These are phyloP conservation scores for Limnanthes douglasii DNA, from an alignment of 345 rosid species.

Conservation along the genomic window DNA sequence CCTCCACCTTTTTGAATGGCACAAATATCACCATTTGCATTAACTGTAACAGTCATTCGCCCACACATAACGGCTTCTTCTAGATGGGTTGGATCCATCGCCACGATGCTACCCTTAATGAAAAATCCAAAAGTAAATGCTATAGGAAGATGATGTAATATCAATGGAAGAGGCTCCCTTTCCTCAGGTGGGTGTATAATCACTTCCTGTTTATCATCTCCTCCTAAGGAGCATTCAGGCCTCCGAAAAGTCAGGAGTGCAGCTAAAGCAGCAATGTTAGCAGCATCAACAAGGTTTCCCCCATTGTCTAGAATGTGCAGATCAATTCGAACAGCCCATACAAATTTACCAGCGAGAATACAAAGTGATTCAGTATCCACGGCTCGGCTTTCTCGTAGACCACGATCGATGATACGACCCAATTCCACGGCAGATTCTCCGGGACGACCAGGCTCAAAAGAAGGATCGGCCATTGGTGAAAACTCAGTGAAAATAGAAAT, in stretches of 20 bases:
- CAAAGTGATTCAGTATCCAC: conserved; percentile 95
- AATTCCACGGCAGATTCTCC: conserved; percentile 82
- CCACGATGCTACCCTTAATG: conserved; percentile 45
- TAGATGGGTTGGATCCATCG: conserved; percentile 19
- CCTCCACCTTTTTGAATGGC: conserved; percentile 31
- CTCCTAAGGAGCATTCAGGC: conserved; percentile 85
- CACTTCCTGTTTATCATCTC: conserved; percentile 66
- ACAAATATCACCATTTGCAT: conserved; percentile 85
- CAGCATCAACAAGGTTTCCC: conserved; percentile 95
- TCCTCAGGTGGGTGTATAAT: conserved; percentile 76
- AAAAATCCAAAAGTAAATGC: conserved; percentile 89
- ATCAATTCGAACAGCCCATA: conserved; percentile 92
- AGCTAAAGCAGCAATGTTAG: conserved; percentile 89
- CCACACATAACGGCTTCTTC: conserved; percentile 90
- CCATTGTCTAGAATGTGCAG: conserved; percentile 94
- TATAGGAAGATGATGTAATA: conserved; percentile 87
- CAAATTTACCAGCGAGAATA: conserved; percentile 76
- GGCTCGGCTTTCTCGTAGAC: conserved; percentile 94
- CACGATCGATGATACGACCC: conserved; percentile 83
- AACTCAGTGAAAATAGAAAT: conserved; percentile 74
- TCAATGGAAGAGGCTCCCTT: conserved; percentile 80
- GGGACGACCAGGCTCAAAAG: conserved; percentile 88
- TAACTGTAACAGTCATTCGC: conserved; percentile 81
- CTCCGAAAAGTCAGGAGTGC: conserved; percentile 79
- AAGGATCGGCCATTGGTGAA: conserved; percentile 98